Evolutionary conservation across 306 rosid species (phyloP).

Genomic region (Echinosophora koreensis): DNA sequence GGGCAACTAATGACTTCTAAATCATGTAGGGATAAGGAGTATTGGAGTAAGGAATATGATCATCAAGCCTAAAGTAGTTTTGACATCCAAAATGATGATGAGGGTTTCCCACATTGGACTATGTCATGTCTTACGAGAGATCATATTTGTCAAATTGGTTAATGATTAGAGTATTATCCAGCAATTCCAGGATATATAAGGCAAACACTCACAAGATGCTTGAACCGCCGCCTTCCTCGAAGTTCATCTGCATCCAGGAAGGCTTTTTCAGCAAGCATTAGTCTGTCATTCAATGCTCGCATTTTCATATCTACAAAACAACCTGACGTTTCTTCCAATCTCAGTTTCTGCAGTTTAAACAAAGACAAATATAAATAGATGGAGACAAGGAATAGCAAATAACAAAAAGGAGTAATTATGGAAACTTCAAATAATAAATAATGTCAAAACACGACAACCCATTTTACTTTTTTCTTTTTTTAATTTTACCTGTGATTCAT

Average conservation of each 20-base stretch:
- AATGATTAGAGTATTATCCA: conserved; percentile 2
- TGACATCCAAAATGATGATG: background rate
- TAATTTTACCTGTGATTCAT: conserved; percentile 62
- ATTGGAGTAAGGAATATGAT: background rate
- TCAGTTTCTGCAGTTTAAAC: conserved; percentile 59
- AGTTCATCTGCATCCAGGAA: conserved; percentile 81
- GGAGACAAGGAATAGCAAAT: background rate
- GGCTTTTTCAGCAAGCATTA: conserved; percentile 80
- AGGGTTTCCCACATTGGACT: conserved; percentile 10
- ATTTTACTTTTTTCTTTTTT: background rate
- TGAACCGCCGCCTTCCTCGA: conserved; percentile 77
- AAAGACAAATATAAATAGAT: background rate
- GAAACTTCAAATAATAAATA: background rate
- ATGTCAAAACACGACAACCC: background rate
- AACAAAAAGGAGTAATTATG: background rate
- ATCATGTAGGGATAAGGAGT: background rate
- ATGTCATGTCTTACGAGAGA: background rate
- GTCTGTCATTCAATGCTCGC: conserved; percentile 77
- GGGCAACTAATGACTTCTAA: conserved; percentile 15
- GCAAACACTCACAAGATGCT: conserved; percentile 82
- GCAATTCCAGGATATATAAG: conserved; percentile 10
- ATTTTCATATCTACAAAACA: conserved; percentile 56
- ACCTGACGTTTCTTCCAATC: conserved; percentile 53
- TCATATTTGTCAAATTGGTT: background rate
- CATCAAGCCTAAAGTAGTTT: conserved; percentile 4